Percentiles rank a stretch among this genome's conserved stretches.
These are phyloP conservation scores for Microdochium nivale DNA, from an alignment of 2,329 filamentous ascomycete genomes.

Conservation along the genomic window DNA sequence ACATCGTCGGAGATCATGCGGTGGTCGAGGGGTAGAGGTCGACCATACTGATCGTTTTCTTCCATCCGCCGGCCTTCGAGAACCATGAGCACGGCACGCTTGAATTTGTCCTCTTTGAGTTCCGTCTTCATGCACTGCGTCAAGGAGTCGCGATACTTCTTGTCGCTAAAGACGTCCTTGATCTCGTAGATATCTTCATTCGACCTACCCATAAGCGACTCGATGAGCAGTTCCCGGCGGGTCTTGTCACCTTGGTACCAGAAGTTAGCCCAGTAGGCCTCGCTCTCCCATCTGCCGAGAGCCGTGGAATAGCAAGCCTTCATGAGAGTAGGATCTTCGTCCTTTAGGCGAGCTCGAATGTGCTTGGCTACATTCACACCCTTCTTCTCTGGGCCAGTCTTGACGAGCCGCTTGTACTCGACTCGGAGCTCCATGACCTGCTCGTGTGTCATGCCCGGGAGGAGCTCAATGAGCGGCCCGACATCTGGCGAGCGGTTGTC, in stretches of 20 bases:
- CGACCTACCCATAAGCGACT: conserved; percentile 80
- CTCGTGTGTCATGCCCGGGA: conserved; percentile 77
- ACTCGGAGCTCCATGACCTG: conserved; percentile 78
- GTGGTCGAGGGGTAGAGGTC: conserved; percentile 46
- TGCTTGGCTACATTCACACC: conserved; percentile 83
- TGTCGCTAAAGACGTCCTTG: conserved; percentile 83
- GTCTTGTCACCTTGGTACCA: conserved; percentile 89
- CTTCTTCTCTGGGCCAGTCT: conserved; percentile 62
- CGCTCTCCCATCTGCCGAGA: conserved; percentile 82
- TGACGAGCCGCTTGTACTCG: conserved; percentile 87
- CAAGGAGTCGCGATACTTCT: conserved; percentile 79
- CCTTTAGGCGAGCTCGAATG: conserved; percentile 68
- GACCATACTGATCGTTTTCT: conserved; percentile 61
- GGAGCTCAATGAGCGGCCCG: conserved; percentile 68
- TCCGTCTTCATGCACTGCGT: conserved; percentile 84
- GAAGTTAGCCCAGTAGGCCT: conserved; percentile 97
- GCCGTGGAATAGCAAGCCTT: conserved; percentile 89
- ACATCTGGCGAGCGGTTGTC: conserved; percentile 56
- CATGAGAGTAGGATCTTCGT: conserved; percentile 67
- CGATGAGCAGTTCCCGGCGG: conserved; percentile 82
- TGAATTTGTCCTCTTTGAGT: conserved; percentile 93
- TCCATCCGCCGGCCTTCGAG: conserved; percentile 80
- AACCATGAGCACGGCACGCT: conserved; percentile 74
- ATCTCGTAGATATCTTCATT: conserved; percentile 84
- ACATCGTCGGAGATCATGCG: conserved; percentile 63